phyloP scores from a whole-genome alignment of 2,329 filamentous ascomycete genomes.

The Fusarium euwallaceae region DNA sequence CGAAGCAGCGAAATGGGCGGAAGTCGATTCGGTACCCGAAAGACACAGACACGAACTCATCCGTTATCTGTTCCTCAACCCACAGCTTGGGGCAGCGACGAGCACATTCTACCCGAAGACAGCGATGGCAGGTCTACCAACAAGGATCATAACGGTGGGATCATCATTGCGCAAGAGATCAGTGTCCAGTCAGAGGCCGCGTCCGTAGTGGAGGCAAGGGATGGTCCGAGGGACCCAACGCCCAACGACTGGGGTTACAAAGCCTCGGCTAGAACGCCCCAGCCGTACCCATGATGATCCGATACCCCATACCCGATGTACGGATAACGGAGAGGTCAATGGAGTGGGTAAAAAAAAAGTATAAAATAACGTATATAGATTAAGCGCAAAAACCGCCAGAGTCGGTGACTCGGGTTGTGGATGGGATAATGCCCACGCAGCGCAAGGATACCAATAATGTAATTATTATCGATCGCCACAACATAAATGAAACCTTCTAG shows the following conservation, averaged over 20 bases:
- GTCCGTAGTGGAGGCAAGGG: not conserved
- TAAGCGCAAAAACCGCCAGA: not conserved
- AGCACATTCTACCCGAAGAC: slow-evolving; percentile 35
- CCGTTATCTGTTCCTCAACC: slow-evolving; percentile 30
- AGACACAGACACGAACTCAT: slow-evolving; percentile 7
- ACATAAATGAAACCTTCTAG: not conserved
- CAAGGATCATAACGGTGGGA: slow-evolving; percentile 17
- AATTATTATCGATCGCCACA: not conserved
- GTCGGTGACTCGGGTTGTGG: not conserved
- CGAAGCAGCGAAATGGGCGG: slow-evolving; percentile 28
- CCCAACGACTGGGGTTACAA: slow-evolving; percentile 36
- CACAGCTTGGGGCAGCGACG: slow-evolving; percentile 39
- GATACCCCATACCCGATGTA: not conserved
- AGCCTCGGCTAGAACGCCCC: slow-evolving; percentile 17
- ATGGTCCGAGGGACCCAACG: slow-evolving; percentile 10
- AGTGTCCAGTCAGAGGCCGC: slow-evolving; percentile 32
- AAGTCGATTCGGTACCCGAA: slow-evolving; percentile 31
- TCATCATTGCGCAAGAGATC: slow-evolving; percentile 39
- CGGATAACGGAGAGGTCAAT: not conserved
- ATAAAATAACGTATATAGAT: not conserved
- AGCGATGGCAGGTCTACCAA: slow-evolving; percentile 6
- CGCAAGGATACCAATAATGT: not conserved
- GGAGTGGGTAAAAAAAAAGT: not conserved
- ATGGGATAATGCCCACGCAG: slow-evolving; percentile 3
- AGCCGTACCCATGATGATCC: not conserved